Base-by-base conservation (phyloP, 192 early-diverging fungal species). In the Endogone sp. region DNA sequence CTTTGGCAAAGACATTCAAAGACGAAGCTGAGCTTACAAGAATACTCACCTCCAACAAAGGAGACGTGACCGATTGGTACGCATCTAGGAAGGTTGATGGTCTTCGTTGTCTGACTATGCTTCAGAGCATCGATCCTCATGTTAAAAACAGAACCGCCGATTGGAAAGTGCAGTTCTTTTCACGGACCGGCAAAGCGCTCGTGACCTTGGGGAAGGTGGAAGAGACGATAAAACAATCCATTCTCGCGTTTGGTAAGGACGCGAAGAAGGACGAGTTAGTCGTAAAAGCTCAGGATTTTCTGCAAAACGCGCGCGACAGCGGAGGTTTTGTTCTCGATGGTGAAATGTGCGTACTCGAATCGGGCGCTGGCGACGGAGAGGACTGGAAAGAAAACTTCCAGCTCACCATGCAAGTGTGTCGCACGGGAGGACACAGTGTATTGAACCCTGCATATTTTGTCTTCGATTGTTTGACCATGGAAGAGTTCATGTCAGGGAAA, bases 51-150 rank as follows among this genome's bases (percentile, higher is more conserved):
- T 3, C 56, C 31, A 26, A 29, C 10, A 28, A 29, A 26, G 56
- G 27, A 23, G 56, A 49, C 0, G 16, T 11, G 59, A 28, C 24
- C 22, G 21, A 56, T 32, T 85, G 79, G 81, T 80, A 72, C 57
- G 80, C 67, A 2, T 85, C 84, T 4, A 44, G 80, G 57, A 85
- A 85, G 62, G 22, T 83, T 65, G 84, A 85, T 30, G 84, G 84
- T 1, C 75, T 85, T 4, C 75, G 84, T 3, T 85, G 84, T 60
- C 24, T 85, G 23, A 65, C 79, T 10, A 24, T 79, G 29, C 69
- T 81, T 2, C 60, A 67, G 31, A 71, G 71, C 2, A 2, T 56
- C 63, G 31, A 65, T 16, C 29, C n/a, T 3, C 66, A 68, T 56
- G 4, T 4, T 29, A 9, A n/a, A 0, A 2, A 25, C 54, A 31